Conservation (phyloP, 768 basidiomycete species). For the Lepiota brunneoincarnata region DNA sequence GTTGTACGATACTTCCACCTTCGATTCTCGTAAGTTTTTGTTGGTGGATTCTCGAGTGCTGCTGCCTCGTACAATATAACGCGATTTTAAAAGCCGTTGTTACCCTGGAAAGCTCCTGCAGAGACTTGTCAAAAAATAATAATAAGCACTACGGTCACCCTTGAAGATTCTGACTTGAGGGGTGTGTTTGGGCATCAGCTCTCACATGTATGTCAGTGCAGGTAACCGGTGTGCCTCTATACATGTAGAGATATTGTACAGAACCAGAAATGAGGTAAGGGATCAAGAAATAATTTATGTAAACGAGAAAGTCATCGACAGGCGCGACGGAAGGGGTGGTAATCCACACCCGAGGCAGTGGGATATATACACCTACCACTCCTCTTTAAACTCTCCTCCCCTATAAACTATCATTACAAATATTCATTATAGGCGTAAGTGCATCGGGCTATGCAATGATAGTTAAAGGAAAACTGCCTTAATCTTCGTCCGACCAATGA, state of each 20-base stretch:
- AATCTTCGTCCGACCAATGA: slow-evolving; percentile 26
- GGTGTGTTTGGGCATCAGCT: neutral
- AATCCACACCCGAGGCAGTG: neutral
- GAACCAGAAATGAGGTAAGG: neutral
- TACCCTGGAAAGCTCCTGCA: no score
- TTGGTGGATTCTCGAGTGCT: no score
- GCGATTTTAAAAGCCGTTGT: neutral
- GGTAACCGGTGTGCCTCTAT: neutral
- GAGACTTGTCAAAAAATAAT: no score
- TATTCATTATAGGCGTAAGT: neutral
- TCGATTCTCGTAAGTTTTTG: neutral
- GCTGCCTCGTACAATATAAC: neutral
- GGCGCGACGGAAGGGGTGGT: neutral
- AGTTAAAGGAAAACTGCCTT: slow-evolving; percentile 4
- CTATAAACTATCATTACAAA: neutral
- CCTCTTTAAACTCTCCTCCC: neutral
- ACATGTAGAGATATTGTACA: neutral
- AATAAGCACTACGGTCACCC: no score
- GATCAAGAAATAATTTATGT: neutral
- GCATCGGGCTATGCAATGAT: neutral
- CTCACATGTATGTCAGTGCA: neutral
- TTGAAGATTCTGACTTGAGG: neutral
- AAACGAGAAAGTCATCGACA: no score
- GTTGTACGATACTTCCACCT: neutral
- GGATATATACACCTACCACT: neutral